Evolutionary conservation across 2,329 filamentous ascomycete genomes (phyloP).

Genomic region (Mariannaea elegans): DNA sequence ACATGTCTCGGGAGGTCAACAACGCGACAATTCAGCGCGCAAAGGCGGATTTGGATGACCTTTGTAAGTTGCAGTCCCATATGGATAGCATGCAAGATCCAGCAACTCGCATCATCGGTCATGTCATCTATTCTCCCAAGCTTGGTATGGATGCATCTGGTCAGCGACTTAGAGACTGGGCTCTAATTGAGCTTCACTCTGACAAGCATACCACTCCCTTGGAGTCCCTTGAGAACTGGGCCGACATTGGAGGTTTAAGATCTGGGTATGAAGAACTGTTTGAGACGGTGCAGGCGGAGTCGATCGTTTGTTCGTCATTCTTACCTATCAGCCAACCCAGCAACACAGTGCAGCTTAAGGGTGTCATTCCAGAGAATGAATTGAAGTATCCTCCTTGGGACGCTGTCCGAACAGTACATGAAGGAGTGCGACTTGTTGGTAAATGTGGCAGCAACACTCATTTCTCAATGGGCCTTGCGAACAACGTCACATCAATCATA

Average conservation of each 20-base stretch:
- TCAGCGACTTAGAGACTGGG: slow-evolving; percentile 19
- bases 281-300: too few relatives aligned
- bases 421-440: neutral
- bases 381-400: too few relatives aligned
- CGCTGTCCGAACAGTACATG: neutral
- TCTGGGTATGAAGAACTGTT: too few relatives aligned
- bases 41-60: neutral
- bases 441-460: neutral
- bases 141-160: neutral
- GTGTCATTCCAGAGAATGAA: too few relatives aligned
- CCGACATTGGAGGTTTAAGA: neutral
- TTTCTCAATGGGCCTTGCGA: slow-evolving; percentile 2
- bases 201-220: neutral
- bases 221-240: neutral
- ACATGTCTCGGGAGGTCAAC: neutral
- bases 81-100: neutral
- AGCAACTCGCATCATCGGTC: slow-evolving; percentile 4
- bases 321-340: too few relatives aligned
- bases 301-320: too few relatives aligned
- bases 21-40: too few relatives aligned
- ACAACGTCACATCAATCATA: neutral
- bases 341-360: too few relatives aligned
- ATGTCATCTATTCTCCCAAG: slow-evolving; percentile 10
- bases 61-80: too few relatives aligned
- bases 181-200: slow-evolving; percentile 18